Percentiles rank a stretch among this genome's conserved stretches.
Evolutionary conservation across 2,329 filamentous ascomycete genomes (phyloP).

Genomic region (Alternaria atra): DNA sequence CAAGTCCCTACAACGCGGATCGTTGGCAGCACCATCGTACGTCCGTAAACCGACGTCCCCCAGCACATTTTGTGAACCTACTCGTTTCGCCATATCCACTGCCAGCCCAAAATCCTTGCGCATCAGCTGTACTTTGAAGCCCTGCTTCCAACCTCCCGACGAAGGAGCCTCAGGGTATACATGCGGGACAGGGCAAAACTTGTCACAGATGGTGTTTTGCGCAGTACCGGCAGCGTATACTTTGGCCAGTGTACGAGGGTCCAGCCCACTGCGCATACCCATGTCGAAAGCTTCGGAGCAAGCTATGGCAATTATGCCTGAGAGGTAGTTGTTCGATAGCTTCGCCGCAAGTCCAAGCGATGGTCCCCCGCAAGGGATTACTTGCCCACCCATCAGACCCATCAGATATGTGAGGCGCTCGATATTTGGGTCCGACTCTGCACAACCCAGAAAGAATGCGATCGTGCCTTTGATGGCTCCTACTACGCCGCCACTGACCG

Average conservation of each 20-base stretch:
- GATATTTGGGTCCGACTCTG: conserved; percentile 57
- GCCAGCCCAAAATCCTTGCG: conserved; percentile 67
- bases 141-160: conserved; percentile 60
- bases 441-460: conserved; percentile 65
- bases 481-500: conserved; percentile 62
- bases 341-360: conserved; percentile 67
- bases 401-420: conserved; percentile 56
- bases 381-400: conserved; percentile 61
- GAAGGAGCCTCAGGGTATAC: conserved; percentile 60
- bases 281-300: conserved; percentile 68
- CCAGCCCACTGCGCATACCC: conserved; percentile 66
- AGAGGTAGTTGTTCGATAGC: conserved; percentile 69
- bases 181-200: conserved; percentile 62
- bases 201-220: conserved; percentile 62
- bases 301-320: conserved; percentile 67
- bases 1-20: conserved; percentile 61
- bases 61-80: conserved; percentile 61
- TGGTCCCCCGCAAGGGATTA: conserved; percentile 66
- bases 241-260: conserved; percentile 62
- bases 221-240: conserved; percentile 63
- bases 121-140: conserved; percentile 69
- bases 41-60: conserved; percentile 61
- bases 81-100: conserved; percentile 62
- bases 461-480: conserved; percentile 63
- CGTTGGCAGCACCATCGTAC: conserved; percentile 62